Evolutionary conservation across 2,329 filamentous ascomycete genomes (phyloP), one percentile per base, ranked within the genome.

Genomic region (Sordariomycetes sp.): DNA sequence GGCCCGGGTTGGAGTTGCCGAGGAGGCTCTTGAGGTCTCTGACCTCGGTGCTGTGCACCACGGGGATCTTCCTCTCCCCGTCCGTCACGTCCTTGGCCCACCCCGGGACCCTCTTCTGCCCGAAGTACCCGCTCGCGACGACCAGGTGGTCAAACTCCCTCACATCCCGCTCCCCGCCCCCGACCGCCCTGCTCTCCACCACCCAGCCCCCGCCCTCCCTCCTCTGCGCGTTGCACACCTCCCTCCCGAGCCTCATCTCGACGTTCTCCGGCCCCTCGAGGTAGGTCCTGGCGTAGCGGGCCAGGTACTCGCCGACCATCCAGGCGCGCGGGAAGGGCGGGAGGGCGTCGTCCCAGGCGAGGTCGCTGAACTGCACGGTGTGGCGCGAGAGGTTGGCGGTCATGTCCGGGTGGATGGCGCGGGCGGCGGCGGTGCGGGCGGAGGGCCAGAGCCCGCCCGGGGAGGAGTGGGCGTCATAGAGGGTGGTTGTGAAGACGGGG

Each of bases 401-500:
- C 77, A 88, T 88, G 57, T 87, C 78, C 10, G 86, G 87, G 61
- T 87, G 82, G 18, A 87, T 72, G 46, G 81, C 72, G 2, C 81
- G 77, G 1, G 64, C 71, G n/a, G 61, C 63, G 58, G 85, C 82
- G 1, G 71, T 63, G 57, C 74, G 76, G 14, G 71, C 69, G 1
- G 74, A 72, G 3, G 87, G 86, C 90, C 90, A 95, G n/a, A 94
- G 79, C 0, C 90, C 90, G 12, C 89, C 90, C 18, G 93, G 77
- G 46, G 81, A 78, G 37, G 76, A 66, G 53, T 84, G 79, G 18
- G 79, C 73, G 54, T 95, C 90, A 65, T 87, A 89, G 25, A 95
- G 69, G 3, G 82, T 87, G 54, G 93, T 85, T 5, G 77, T 73
- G 71, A 89, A 92, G 6, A 75, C 10, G 14, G 51, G 43, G 28